Evolutionary conservation across 768 basidiomycete genomes (phyloP).

Genomic region (Naganishia onofrii): DNA sequence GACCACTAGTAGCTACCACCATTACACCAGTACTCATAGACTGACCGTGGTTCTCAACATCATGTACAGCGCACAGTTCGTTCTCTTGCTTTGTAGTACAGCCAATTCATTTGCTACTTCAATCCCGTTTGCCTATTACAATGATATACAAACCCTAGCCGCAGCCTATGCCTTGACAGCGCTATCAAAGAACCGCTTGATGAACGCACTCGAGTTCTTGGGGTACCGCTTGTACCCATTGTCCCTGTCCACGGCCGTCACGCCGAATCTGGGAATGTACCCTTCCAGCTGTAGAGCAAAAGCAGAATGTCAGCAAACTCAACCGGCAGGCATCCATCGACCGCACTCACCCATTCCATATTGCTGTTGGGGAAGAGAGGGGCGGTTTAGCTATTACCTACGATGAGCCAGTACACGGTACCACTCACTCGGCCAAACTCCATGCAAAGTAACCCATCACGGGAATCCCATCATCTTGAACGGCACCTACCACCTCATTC

Average conservation of each 20-base stretch:
- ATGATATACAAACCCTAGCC: too few species aligned
- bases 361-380: neutral
- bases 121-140: too few species aligned
- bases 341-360: slow-evolving; percentile 14
- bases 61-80: too few species aligned
- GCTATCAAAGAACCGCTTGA: slow-evolving; percentile 36
- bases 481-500: slow-evolving; percentile 28
- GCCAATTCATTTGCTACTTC: too few species aligned
- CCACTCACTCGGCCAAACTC: slow-evolving; percentile 29
- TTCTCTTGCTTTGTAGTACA: too few species aligned
- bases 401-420: neutral
- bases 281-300: slow-evolving; percentile 23
- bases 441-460: slow-evolving; percentile 34
- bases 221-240: slow-evolving; percentile 42
- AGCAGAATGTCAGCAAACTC: neutral
- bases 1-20: too few species aligned
- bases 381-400: neutral
- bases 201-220: slow-evolving; percentile 40
- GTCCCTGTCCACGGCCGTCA: slow-evolving; percentile 40
- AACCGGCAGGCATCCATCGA: neutral
- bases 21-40: too few species aligned
- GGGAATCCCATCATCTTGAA: slow-evolving; percentile 24
- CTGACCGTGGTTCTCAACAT: too few species aligned
- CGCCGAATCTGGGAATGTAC: slow-evolving; percentile 34
- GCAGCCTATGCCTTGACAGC: slow-evolving; percentile 14